Evolutionary conservation across 2,329 filamentous ascomycete genomes (phyloP), one percentile per base, ranked within the genome.

Genomic region (Colletotrichum chlorophyti): DNA sequence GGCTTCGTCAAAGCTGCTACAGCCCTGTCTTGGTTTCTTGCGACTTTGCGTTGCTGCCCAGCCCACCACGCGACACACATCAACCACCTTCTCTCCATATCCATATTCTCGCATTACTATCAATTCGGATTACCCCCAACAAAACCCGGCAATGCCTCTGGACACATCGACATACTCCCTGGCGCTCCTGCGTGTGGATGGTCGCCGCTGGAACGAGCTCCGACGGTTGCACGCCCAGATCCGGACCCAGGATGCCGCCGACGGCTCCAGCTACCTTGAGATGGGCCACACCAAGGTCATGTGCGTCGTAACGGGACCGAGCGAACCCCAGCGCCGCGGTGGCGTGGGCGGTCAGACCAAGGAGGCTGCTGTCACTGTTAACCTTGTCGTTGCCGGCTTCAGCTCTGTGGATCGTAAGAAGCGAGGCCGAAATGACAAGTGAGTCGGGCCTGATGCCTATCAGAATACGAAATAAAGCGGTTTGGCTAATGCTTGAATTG

Each of bases 201-300:
- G 91, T 61, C 88, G 95, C 61, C 88, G 95, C 67, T 99, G 95
- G 95, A 98, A 99, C 78, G 95, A 99, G 74, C 85, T 99, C 34
- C 92, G 95, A 24, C 88, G 91, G 7, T 84, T 97, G 47, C 87
- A 92, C 70, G 94, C 91, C 43, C 91, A 96, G 75, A 93, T 99
- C 70, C 91, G 90, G 62, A 97, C 93, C 1, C 95, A 97, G 75
- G 89, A 93, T 60, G 90, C 93, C 46, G 93, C 93, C 53, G 95
- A 98, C 67, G 95, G 95, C 31, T 96, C 91, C 40, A 91, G 90
- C 61, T 97, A 97, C 75, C 86, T 98, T 58, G 92, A 97, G 72
- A 96, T 96, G 89, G 95, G 95, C 67, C 96, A 98, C 76, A 99
- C 95, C 19, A 95, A 97, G 72, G 89, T 99, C 66, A 91, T 98